Percentiles rank a stretch among this genome's conserved stretches.
phyloP scores from a whole-genome alignment of 805 yeast genomes.

The Saturnispora ahearnii region DNA sequence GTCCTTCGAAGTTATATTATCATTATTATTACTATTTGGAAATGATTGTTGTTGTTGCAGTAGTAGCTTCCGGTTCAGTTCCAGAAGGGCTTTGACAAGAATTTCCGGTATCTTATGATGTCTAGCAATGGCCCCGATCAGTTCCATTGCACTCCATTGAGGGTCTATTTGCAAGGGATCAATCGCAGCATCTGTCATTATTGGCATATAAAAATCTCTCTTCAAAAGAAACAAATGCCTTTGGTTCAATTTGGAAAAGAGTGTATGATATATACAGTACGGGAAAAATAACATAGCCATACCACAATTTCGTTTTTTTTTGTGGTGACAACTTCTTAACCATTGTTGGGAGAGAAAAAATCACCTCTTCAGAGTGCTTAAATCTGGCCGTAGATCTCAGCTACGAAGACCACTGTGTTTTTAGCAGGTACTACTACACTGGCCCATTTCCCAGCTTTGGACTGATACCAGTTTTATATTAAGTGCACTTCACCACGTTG shows the following conservation, averaged over 20 bases:
- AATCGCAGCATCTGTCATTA: background rate
- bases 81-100: conserved; percentile 24
- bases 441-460: background rate
- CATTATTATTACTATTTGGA: conserved; percentile 8
- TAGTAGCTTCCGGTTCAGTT: conserved; percentile 18
- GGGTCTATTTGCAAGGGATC: background rate
- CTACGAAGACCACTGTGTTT: too few species aligned
- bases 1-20: conserved; percentile 22
- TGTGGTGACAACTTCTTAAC: background rate
- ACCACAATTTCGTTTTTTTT: background rate
- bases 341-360: too few species aligned
- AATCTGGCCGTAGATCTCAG: too few species aligned
- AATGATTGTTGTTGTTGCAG: background rate
- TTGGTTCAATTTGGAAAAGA: background rate
- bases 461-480: background rate
- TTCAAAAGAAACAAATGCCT: background rate
- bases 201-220: background rate
- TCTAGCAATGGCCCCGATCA: conserved; percentile 11
- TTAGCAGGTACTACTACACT: background rate
- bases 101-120: conserved; percentile 24
- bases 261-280: background rate
- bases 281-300: conserved; percentile 1
- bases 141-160: conserved; percentile 1
- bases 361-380: too few species aligned
- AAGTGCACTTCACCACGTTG: too few species aligned